phyloP scores from a whole-genome alignment of 2,329 filamentous ascomycete species.

The Fusarium oligoseptatum region DNA sequence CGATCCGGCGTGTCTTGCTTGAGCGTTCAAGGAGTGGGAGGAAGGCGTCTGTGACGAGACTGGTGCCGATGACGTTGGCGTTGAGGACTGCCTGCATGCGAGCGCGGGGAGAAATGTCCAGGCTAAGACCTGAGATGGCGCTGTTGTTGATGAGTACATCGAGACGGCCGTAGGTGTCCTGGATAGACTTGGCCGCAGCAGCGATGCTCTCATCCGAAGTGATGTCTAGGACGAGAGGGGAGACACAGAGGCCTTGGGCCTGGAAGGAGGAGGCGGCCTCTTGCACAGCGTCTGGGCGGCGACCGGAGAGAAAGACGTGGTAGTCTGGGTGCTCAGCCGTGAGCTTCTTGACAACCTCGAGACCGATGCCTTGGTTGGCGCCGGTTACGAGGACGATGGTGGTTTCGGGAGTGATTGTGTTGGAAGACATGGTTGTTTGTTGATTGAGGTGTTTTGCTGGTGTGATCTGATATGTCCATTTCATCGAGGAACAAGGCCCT shows the following conservation, averaged over 20 bases:
- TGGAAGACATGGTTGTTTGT: slow-evolving; percentile 17
- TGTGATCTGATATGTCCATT: slow-evolving; percentile 1
- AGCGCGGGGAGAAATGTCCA: slow-evolving; percentile 12
- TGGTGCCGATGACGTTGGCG: slow-evolving; percentile 34
- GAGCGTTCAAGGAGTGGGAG: slow-evolving; percentile 27
- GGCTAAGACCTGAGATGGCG: slow-evolving; percentile 18
- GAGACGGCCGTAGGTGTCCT: slow-evolving; percentile 19
- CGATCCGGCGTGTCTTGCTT: slow-evolving; percentile 12
- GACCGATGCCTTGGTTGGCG: slow-evolving; percentile 30
- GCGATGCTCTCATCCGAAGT: slow-evolving; percentile 32
- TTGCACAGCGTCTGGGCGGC: slow-evolving; percentile 8
- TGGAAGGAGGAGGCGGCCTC: slow-evolving; percentile 25
- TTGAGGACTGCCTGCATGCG: slow-evolving; percentile 31
- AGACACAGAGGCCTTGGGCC: slow-evolving; percentile 13
- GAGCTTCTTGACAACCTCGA: slow-evolving; percentile 27
- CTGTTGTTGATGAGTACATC: slow-evolving; percentile 38
- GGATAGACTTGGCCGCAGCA: slow-evolving; percentile 5
- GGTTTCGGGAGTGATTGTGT: slow-evolving; percentile 15
- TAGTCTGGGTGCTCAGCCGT: slow-evolving; percentile 20
- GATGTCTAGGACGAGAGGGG: slow-evolving; percentile 29
- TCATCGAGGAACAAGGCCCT: not conserved
- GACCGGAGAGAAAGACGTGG: slow-evolving; percentile 29
- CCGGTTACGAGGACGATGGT: slow-evolving; percentile 26
- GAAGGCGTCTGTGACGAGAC: slow-evolving; percentile 31
- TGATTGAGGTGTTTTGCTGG: not conserved